Evolutionary conservation across 2,329 filamentous ascomycete genomes (phyloP).

Genomic region (Delphinella strobiligena): DNA sequence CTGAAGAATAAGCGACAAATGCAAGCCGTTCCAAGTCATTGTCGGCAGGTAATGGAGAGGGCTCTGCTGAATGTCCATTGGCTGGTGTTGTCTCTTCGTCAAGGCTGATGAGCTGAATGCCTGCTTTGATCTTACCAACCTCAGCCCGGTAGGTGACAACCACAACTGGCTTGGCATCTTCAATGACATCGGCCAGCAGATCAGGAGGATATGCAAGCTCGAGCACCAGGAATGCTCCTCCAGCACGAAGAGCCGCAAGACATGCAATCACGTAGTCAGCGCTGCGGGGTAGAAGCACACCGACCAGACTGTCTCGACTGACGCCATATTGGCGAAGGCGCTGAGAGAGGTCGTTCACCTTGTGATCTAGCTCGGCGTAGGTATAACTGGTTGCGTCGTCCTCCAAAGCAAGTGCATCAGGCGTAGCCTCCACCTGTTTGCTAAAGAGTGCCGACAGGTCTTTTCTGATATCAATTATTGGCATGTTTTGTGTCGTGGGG

Average conservation of each 20-base stretch:
- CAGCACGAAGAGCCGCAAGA: slow-evolving; percentile 64
- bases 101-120: slow-evolving; percentile 52
- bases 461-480: slow-evolving; percentile 57
- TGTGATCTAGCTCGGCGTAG: slow-evolving; percentile 58
- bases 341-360: slow-evolving; percentile 52
- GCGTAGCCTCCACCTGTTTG: slow-evolving; percentile 55
- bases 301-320: slow-evolving; percentile 60
- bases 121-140: slow-evolving; percentile 50
- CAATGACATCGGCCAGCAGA: slow-evolving; percentile 62
- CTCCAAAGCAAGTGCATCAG: slow-evolving; percentile 58
- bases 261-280: slow-evolving; percentile 71
- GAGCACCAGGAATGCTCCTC: slow-evolving; percentile 68
- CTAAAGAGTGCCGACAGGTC: slow-evolving; percentile 62
- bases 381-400: slow-evolving; percentile 56
- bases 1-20: slow-evolving; percentile 72
- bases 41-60: slow-evolving; percentile 44
- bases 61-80: slow-evolving; percentile 18
- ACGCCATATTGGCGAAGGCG: slow-evolving; percentile 57
- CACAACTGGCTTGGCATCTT: slow-evolving; percentile 60
- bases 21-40: slow-evolving; percentile 61
- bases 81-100: slow-evolving; percentile 33
- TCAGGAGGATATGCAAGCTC: slow-evolving; percentile 68
- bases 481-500: slow-evolving; percentile 40
- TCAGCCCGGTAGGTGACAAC: slow-evolving; percentile 58
- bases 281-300: slow-evolving; percentile 62